A percentile compares a stretch with the other conserved stretches of the same genome.
These are phyloP conservation scores for Leishmania lainsoni DNA, from an alignment of 208 protist species.

Conservation along the genomic window DNA sequence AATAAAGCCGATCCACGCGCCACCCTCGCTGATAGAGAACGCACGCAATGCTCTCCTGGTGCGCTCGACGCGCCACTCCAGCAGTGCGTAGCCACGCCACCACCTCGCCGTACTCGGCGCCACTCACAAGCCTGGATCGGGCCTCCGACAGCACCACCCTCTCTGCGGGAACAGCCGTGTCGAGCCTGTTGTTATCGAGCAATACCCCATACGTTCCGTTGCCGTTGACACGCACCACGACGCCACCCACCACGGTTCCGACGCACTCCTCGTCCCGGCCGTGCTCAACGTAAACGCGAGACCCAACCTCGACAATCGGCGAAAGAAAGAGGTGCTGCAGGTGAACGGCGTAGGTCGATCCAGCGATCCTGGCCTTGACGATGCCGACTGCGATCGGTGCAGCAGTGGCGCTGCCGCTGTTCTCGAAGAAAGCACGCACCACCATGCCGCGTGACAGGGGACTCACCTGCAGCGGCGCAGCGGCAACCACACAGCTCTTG, in stretches of 20 bases:
- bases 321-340: conserved; percentile 62
- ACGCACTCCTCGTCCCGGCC: conserved; percentile 35
- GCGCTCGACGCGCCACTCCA: conserved; percentile 59
- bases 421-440: conserved; percentile 61
- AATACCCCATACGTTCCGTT: conserved; percentile 79
- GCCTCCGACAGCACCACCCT: conserved; percentile 67
- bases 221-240: conserved; percentile 80
- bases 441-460: conserved; percentile 25
- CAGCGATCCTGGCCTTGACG: conserved; percentile 65
- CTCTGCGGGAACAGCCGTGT: conserved; percentile 70
- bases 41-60: conserved; percentile 76
- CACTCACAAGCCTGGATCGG: conserved; percentile 44
- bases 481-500: no score
- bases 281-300: conserved; percentile 72
- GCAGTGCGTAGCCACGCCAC: conserved; percentile 80
- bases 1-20: conserved; percentile 79
- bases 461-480: no score
- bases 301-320: conserved; percentile 77
- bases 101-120: conserved; percentile 57
- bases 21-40: conserved; percentile 81
- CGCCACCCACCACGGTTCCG: conserved; percentile 54
- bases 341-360: conserved; percentile 76
- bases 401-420: conserved; percentile 42
- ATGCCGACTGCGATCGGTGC: conserved; percentile 50
- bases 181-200: conserved; percentile 86